These are phyloP conservation scores for Powellomyces hirtus DNA, from an alignment of 192 early-diverging fungal species.

Conservation along the genomic window DNA sequence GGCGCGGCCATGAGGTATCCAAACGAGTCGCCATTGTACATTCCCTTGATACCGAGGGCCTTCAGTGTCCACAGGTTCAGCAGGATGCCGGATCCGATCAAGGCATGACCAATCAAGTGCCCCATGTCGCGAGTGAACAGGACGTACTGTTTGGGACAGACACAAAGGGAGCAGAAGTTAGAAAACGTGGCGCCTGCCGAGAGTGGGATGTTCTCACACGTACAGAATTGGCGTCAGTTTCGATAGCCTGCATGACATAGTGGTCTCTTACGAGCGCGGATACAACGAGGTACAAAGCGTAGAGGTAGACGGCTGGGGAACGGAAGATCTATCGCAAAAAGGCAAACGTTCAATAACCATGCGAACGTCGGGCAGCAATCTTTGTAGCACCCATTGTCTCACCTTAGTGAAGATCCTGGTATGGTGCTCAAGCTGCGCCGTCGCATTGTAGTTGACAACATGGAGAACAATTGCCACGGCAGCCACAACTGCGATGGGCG, in stretches of 20 bases:
- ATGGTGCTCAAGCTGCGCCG: slow-evolving; percentile 38
- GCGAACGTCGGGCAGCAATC: not conserved
- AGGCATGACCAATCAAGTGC: slow-evolving; percentile 31
- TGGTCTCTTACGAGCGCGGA: slow-evolving; percentile 56
- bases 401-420: slow-evolving; percentile 38
- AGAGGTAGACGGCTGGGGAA: slow-evolving; percentile 53
- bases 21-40: slow-evolving; percentile 64
- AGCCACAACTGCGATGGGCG: slow-evolving; percentile 22
- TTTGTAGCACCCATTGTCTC: not conserved
- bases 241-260: slow-evolving; percentile 53
- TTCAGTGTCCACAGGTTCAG: slow-evolving; percentile 61
- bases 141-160: not conserved
- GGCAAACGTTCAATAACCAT: too few relatives aligned
- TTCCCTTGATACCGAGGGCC: slow-evolving; percentile 59
- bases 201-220: not conserved
- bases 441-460: slow-evolving; percentile 44
- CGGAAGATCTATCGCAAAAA: slow-evolving; percentile 34
- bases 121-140: slow-evolving; percentile 18
- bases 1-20: slow-evolving; percentile 56
- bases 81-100: slow-evolving; percentile 40
- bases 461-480: slow-evolving; percentile 37
- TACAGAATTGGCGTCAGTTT: slow-evolving; percentile 47
- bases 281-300: slow-evolving; percentile 52
- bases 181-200: not conserved
- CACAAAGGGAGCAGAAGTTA: not conserved